Evolutionary conservation across 2,329 filamentous ascomycete genomes (phyloP).

Genomic region (Tolypocladium album): DNA sequence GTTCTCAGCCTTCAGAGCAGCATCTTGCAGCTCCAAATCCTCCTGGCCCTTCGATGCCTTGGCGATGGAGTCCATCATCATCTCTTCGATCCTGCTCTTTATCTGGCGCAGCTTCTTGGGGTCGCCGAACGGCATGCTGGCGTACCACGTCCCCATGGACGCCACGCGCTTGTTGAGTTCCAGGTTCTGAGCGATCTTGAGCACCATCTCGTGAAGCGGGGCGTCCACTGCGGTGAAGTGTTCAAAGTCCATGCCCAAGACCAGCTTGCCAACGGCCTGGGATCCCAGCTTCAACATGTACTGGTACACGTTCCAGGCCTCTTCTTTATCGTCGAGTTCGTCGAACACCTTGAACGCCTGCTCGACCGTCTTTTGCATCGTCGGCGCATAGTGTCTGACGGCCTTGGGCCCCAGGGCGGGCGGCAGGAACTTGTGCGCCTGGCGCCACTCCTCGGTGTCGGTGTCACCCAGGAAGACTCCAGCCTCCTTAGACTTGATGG

Average conservation of each 20-base stretch:
- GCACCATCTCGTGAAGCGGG: conserved; percentile 39
- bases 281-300: conserved; percentile 39
- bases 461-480: conserved; percentile 38
- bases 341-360: conserved; percentile 34
- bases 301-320: conserved; percentile 37
- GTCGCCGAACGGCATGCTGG: conserved; percentile 45
- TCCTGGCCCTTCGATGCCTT: conserved; percentile 25
- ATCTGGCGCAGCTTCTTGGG: conserved; percentile 26
- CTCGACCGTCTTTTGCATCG: conserved; percentile 45
- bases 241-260: conserved; percentile 33
- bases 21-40: conserved; percentile 33
- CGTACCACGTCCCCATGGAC: conserved; percentile 43
- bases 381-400: conserved; percentile 47
- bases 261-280: conserved; percentile 26
- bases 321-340: conserved; percentile 34
- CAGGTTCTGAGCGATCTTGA: conserved; percentile 36
- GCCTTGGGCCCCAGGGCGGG: conserved; percentile 49
- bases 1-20: conserved; percentile 36
- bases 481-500: conserved; percentile 29
- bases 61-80: conserved; percentile 27
- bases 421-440: conserved; percentile 51
- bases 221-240: conserved; percentile 34
- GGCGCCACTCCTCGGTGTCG: conserved; percentile 35
- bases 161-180: conserved; percentile 49
- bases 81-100: conserved; percentile 12